These are phyloP conservation scores for Trichoderma guizhouense DNA, from an alignment of 2,329 filamentous ascomycete species.

Conservation along the genomic window DNA sequence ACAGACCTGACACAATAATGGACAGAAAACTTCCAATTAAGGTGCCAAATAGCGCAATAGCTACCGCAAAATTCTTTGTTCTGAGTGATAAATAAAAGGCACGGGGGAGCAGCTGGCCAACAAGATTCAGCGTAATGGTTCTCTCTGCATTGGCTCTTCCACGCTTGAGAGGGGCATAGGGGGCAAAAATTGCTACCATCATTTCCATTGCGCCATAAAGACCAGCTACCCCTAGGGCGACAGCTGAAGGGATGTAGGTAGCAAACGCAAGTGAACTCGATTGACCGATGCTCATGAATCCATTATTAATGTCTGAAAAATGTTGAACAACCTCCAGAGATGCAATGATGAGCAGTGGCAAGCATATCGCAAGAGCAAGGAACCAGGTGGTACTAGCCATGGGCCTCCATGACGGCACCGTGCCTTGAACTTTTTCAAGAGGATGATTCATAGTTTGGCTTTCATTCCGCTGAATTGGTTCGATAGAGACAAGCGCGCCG, in stretches of 20 bases:
- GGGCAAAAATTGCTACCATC: conserved; percentile 1
- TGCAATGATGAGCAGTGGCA: background rate
- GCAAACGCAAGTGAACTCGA: background rate
- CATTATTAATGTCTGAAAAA: background rate
- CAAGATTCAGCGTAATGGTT: background rate
- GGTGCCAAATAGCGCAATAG: background rate
- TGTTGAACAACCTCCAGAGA: conserved; percentile 5
- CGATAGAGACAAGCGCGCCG: background rate
- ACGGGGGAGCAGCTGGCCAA: background rate
- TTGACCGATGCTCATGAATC: background rate
- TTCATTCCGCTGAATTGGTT: background rate
- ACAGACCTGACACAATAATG: conserved; percentile 9
- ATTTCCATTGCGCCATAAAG: conserved; percentile 3
- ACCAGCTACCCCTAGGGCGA: background rate
- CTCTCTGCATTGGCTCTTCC: background rate
- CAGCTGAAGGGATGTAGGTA: conserved; percentile 8
- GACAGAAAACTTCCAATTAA: conserved; percentile 1
- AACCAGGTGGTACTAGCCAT: conserved; percentile 3
- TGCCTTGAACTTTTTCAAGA: background rate
- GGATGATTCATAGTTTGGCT: background rate
- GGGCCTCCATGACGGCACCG: conserved; percentile 5
- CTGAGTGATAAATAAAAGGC: background rate
- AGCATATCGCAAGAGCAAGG: background rate
- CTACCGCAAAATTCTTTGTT: conserved; percentile 1
- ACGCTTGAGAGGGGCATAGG: background rate